These are phyloP conservation scores for Claviceps arundinis DNA, from an alignment of 2,329 filamentous ascomycete species.

Conservation along the genomic window DNA sequence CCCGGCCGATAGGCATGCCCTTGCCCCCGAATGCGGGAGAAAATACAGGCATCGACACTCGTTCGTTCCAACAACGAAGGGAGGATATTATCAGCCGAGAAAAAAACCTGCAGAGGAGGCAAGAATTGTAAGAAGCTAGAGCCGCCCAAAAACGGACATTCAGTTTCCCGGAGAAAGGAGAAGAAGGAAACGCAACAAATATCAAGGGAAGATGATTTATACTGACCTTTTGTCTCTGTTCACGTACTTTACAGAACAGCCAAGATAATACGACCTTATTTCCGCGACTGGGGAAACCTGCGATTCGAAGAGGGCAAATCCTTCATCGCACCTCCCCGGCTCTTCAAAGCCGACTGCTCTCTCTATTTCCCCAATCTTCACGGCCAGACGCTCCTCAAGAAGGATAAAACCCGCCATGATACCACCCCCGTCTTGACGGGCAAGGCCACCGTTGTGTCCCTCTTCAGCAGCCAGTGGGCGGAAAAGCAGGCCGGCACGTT, in stretches of 20 bases:
- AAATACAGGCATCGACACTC: conserved; percentile 64
- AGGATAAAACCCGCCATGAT: conserved; percentile 37
- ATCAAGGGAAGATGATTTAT: too few relatives aligned
- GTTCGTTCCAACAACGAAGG: conserved; percentile 53
- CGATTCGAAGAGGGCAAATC: conserved; percentile 77
- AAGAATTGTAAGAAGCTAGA: conserved; percentile 50
- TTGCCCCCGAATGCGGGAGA: conserved; percentile 62
- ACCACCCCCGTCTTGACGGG: conserved; percentile 65
- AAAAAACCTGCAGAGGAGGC: conserved; percentile 64
- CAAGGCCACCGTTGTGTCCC: conserved; percentile 62
- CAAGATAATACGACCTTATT: conserved; percentile 78
- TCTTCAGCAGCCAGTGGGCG: conserved; percentile 80
- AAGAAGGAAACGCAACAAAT: neutral
- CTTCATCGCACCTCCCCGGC: conserved; percentile 70
- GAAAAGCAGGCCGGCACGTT: conserved; percentile 69
- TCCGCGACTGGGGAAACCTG: conserved; percentile 87
- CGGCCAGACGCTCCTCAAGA: conserved; percentile 60
- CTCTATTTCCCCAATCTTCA: conserved; percentile 90
- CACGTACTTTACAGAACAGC: conserved; percentile 38
- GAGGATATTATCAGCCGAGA: conserved; percentile 78
- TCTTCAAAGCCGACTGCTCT: conserved; percentile 70
- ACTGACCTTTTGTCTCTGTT: too few relatives aligned
- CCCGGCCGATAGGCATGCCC: conserved; percentile 70
- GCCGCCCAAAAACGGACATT: too few relatives aligned
- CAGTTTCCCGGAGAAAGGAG: neutral